Evolutionary conservation across 148 eudicot genomes (phyloP), one percentile per base, ranked within the genome.

Genomic region (Nyssa sinensis): DNA sequence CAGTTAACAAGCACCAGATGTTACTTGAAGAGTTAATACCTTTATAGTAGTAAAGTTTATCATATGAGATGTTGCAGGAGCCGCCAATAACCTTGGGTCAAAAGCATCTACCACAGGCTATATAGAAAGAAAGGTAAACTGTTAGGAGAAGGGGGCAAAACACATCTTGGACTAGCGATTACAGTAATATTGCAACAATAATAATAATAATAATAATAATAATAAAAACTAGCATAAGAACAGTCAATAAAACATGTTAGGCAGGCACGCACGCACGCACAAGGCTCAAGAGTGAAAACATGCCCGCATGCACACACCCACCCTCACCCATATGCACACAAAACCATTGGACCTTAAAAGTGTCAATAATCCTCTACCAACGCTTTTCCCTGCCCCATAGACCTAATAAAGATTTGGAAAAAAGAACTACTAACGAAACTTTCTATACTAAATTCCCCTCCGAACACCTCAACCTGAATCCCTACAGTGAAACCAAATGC

Each of bases 71-170:
- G 83, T 83, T 70, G 97, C 89, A 67, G 98, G 96, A 73, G 97
- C 94, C 78, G 90, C 97, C 87, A 95, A 84, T 74, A 95, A 78
- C 85, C 97, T 85, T 27, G 97, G 97, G 84, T 95, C 98, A 83
- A 92, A 95, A 77, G 98, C 98, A 90, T 95, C 98, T 75, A 95
- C 98, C 78, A 95, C 98, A 60, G 98, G 98, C 98, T 95, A 89
- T 61, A 83, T 27, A 64, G 51, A 59, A 58, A 64, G 51, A 12
- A 57, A 35, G 63, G 37, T 17, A 62, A 35, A 64, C 28, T 3
- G 32, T 66, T 49, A 76, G 30, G 62, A 49, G 3, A 19, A 49
- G 14, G 21, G 53, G 17, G 7, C 0, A 61, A 27, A 74, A 73
- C 61, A 67, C 13, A 65, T 58, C 69, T 16, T 55, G 5, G 25